Conservation (phyloP, 2,329 filamentous ascomycete genomes). For the Neonectria hederae region DNA sequence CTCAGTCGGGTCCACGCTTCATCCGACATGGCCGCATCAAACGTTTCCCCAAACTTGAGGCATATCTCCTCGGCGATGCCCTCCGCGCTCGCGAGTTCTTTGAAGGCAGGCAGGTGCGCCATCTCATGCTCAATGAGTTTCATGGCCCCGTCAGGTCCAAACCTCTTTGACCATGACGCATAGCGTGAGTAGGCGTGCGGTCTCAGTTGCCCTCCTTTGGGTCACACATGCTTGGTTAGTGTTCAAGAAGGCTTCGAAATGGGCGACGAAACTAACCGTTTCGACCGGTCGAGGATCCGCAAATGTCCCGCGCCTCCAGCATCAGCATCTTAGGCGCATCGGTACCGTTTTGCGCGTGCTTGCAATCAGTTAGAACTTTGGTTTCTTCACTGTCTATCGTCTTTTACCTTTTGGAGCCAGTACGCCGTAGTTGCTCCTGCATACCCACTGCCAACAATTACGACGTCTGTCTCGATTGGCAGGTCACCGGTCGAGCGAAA, state of each 20-base stretch:
- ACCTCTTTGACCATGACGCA: conserved; percentile 6
- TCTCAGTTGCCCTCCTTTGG: conserved; percentile 16
- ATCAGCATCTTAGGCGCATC: conserved; percentile 12
- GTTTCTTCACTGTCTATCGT: not conserved
- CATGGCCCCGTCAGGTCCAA: conserved; percentile 15
- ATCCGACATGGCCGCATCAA: conserved; percentile 24
- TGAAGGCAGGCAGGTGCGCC: conserved; percentile 19
- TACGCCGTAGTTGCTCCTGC: conserved; percentile 19
- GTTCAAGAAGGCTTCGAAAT: not conserved
- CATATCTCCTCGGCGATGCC: conserved; percentile 18
- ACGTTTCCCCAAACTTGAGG: conserved; percentile 23
- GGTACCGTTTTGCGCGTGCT: conserved; percentile 5
- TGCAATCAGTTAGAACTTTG: not conserved
- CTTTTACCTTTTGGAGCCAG: conserved; percentile 21
- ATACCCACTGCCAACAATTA: conserved; percentile 23
- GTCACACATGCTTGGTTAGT: not conserved
- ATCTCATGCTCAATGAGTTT: conserved; percentile 20
- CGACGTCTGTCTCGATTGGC: conserved; percentile 11
- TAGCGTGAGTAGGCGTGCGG: conserved; percentile 23
- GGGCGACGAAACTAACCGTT: conserved; percentile 11
- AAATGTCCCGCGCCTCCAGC: conserved; percentile 23
- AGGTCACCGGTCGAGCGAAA: conserved; percentile 14
- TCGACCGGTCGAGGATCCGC: conserved; percentile 21
- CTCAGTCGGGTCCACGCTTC: conserved; percentile 19
- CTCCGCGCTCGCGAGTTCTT: conserved; percentile 12